Base-by-base conservation (phyloP, 2,329 filamentous ascomycete genomes). In the Pyricularia grisea region DNA sequence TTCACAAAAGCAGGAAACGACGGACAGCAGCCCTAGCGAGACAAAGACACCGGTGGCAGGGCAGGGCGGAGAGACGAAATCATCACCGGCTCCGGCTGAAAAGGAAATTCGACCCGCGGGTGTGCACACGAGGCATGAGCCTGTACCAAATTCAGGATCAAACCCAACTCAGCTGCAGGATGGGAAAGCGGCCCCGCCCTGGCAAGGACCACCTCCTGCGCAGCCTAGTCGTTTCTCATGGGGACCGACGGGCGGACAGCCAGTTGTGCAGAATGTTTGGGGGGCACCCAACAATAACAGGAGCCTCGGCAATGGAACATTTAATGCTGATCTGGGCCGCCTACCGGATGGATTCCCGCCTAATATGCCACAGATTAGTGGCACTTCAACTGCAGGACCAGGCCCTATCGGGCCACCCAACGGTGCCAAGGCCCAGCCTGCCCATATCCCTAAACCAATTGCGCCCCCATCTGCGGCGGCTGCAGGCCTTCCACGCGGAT, bases 301-400 rank as follows among this genome's bases (percentile, higher is more conserved):
- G 68, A 88, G 87, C 12, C 87, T 94, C 25, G 91, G 91, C 3
- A 94, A 94, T 76, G 91, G 91, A 63, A 92, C 90, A 0, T 94
- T 94, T 74, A 88, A 86, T 69, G 83, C 87, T 14, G 87, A 88
- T 72, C 82, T 90, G 67, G 84, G 83, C 31, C 81, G 82, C 64
- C 76, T 83, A 23, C 78, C 84, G 14, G 80, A 81, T 68, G 77
- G 82, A 4, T 71, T 66, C 77, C 73, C 74, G 10, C 70, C 79
- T 3, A 77, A 78, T 42, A 73, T 78, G 28, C 72, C 75, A 17
- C 77, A 75, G 65, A 73, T 78, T 3, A 72, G 76, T 10, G 73
- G 72, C 70, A 78, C 74, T 58, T 31, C 33, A 67, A 71, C 66
- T 23, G 65, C 73, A 25, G 75, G 74, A 73, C 85, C 84, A 1